Evolutionary conservation across 257 asterid genomes (phyloP).

Genomic region (Galeopsis tetrahit): DNA sequence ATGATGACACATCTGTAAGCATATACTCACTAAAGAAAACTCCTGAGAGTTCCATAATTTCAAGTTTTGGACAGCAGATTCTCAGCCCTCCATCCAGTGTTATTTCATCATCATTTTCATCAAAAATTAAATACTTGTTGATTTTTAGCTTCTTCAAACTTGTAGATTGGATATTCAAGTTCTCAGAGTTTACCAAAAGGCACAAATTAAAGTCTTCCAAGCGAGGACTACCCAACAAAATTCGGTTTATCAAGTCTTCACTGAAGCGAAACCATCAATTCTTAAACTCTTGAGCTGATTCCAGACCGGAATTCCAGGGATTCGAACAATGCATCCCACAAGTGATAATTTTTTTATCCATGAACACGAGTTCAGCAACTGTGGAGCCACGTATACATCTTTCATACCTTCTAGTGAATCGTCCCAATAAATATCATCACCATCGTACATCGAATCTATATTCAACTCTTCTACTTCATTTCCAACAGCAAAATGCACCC

Average conservation of each 20-base stretch:
- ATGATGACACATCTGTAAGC: background rate
- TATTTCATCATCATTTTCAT: background rate
- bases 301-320: background rate
- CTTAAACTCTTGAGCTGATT: slow-evolving; percentile 7
- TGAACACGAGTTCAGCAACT: background rate
- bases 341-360: background rate
- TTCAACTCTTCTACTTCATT: background rate
- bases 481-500: background rate
- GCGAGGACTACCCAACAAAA: slow-evolving; percentile 14
- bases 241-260: background rate
- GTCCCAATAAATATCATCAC: too few species aligned
- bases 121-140: background rate
- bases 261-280: background rate
- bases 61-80: background rate
- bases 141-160: background rate
- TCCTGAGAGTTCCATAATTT: background rate
- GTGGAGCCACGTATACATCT: background rate
- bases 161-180: slow-evolving; percentile 11
- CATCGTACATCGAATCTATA: background rate
- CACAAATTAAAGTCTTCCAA: slow-evolving; percentile 1
- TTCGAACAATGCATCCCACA: background rate
- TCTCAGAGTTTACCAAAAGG: background rate
- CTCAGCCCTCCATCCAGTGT: background rate
- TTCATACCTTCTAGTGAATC: background rate
- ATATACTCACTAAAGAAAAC: background rate